These are phyloP conservation scores for Phytophthora cajani DNA, from an alignment of 352 stramenopile genomes.

Conservation along the genomic window DNA sequence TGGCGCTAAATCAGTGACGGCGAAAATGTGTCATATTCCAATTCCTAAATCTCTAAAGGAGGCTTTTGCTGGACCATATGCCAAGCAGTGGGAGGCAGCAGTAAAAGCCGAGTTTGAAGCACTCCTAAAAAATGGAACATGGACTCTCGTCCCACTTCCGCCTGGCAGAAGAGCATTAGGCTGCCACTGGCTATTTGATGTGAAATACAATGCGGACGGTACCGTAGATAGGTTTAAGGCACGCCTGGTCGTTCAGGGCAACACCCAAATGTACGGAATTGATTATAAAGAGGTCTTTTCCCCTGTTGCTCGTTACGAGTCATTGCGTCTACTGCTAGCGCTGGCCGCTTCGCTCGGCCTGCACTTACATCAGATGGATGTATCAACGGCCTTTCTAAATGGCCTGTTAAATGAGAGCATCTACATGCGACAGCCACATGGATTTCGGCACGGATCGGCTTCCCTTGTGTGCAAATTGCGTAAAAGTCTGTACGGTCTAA, in stretches of 20 bases:
- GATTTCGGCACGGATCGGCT: slow-evolving; percentile 1
- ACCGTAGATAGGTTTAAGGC: not conserved
- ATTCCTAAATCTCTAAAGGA: not conserved
- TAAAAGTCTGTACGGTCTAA: slow-evolving; percentile 21
- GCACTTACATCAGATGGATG: not conserved
- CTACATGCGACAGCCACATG: slow-evolving; percentile 12
- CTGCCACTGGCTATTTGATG: slow-evolving; percentile 16
- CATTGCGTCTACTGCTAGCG: slow-evolving; percentile 1
- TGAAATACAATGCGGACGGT: slow-evolving; percentile 9
- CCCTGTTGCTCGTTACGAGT: slow-evolving; percentile 13
- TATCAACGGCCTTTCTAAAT: slow-evolving; percentile 19
- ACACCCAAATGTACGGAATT: slow-evolving; percentile 19
- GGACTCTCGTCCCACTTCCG: not conserved
- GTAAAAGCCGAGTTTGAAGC: not conserved
- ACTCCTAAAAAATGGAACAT: not conserved
- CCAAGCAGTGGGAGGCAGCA: not conserved
- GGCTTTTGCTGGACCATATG: not conserved
- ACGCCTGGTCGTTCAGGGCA: not conserved
- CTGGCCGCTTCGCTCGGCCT: slow-evolving; percentile 2
- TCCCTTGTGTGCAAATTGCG: slow-evolving; percentile 9
- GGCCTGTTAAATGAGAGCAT: slow-evolving; percentile 9
- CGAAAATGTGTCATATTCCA: not conserved
- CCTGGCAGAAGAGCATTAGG: slow-evolving; percentile 1
- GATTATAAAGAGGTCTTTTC: slow-evolving; percentile 12
- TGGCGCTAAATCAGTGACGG: not conserved